A percentile compares a stretch with the other conserved stretches of the same genome.
Conservation (phyloP, 2,329 filamentous ascomycete species). For the Falciphora oryzae region DNA sequence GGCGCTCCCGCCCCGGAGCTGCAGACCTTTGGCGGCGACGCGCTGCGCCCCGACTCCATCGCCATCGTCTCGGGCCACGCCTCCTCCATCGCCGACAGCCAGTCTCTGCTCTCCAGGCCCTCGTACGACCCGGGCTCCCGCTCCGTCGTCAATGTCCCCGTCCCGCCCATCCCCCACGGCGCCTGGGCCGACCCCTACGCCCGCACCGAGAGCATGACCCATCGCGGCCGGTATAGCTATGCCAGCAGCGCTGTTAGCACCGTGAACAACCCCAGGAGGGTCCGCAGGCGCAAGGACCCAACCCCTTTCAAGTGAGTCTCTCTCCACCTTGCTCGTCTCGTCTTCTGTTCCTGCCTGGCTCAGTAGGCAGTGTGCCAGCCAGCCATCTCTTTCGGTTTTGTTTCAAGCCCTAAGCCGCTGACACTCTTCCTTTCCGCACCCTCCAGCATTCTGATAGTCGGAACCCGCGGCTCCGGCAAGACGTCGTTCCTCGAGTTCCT, state of each 20-base stretch:
- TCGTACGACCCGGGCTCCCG: constrained; percentile 48
- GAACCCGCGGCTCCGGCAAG: constrained; percentile 83
- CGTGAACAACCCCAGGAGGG: constrained; percentile 85
- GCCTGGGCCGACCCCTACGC: constrained; percentile 70
- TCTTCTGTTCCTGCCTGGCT: too few relatives aligned
- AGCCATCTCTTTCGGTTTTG: neutral
- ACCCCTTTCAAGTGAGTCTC: constrained; percentile 91
- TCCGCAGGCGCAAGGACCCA: constrained; percentile 92
- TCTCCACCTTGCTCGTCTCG: neutral
- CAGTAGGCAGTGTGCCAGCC: neutral
- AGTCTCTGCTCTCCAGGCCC: constrained; percentile 33
- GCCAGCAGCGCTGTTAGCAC: constrained; percentile 86
- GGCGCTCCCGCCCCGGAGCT: constrained; percentile 39
- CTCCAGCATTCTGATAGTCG: constrained; percentile 78
- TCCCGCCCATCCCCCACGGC: constrained; percentile 55
- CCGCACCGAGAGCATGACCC: constrained; percentile 89
- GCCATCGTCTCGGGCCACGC: constrained; percentile 46
- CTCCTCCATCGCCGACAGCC: constrained; percentile 21
- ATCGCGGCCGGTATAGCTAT: constrained; percentile 94
- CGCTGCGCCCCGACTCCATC: constrained; percentile 53
- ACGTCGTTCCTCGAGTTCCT: constrained; percentile 96
- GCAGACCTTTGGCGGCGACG: constrained; percentile 50
- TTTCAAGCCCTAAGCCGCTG: constrained; percentile 3
- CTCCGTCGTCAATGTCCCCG: constrained; percentile 31
- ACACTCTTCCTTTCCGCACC: neutral